A percentile compares a stretch with the other conserved stretches of the same genome.
These are phyloP conservation scores for Coemansia umbellata DNA, from an alignment of 192 early-diverging fungal species.

Conservation along the genomic window DNA sequence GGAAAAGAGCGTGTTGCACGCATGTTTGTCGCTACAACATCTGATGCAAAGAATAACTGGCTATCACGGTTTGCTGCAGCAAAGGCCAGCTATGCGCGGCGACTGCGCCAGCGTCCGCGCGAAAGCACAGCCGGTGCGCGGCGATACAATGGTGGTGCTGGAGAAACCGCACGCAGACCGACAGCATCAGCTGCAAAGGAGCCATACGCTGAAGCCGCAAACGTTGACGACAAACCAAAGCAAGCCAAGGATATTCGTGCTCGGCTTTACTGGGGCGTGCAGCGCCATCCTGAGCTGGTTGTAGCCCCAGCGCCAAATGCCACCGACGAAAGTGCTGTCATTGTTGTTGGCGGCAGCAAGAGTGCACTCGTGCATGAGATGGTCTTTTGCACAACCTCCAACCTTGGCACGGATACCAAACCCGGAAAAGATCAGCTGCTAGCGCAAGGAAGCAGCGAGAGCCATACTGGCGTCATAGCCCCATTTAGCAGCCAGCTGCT, in stretches of 20 bases:
- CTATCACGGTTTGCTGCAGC: conserved; percentile 52
- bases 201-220: conserved; percentile 2
- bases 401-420: neutral
- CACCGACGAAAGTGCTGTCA: neutral
- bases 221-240: conserved; percentile 28
- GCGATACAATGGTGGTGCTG: conserved; percentile 14
- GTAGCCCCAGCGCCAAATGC: neutral
- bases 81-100: conserved; percentile 50
- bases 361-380: conserved; percentile 64
- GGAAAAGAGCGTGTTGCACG: conserved; percentile 50
- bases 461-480: neutral
- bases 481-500: conserved; percentile 35
- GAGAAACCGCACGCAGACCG: neutral
- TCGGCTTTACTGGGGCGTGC: conserved; percentile 55
- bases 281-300: conserved; percentile 55
- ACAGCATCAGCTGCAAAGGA: conserved; percentile 16
- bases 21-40: conserved; percentile 54
- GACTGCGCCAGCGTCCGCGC: conserved; percentile 45
- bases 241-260: conserved; percentile 28
- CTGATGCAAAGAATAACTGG: conserved; percentile 54
- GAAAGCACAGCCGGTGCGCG: conserved; percentile 24
- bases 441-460: neutral
- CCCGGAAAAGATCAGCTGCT: neutral
- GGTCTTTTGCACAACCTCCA: conserved; percentile 46
- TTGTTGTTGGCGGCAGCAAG: conserved; percentile 48